A percentile compares a stretch with the other conserved stretches of the same genome.
These are phyloP conservation scores for Cupressus sempervirens DNA, from an alignment of 75 land plant genomes.

Conservation along the genomic window DNA sequence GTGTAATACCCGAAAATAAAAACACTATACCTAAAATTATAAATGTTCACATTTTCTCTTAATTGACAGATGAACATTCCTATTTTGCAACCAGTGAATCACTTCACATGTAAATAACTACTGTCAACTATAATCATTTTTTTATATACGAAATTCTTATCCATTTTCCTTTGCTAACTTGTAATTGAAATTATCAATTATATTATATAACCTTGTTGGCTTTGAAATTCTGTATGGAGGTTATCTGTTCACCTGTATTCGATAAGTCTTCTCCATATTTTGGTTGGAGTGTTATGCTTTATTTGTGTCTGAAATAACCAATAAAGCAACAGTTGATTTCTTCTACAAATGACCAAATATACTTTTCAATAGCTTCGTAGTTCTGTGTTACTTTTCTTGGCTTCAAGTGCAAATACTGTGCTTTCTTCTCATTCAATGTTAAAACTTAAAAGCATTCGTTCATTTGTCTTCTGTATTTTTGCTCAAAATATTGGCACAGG, in stretches of 20 bases:
- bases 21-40: too few relatives aligned
- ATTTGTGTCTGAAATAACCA: not conserved
- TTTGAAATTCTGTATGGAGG: not conserved
- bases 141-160: not conserved
- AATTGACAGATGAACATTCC: not conserved
- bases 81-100: not conserved
- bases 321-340: not conserved
- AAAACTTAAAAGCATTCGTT: not conserved
- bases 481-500: constrained; percentile 32
- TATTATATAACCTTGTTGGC: not conserved
- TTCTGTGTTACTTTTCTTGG: not conserved
- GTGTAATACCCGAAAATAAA: too few relatives aligned
- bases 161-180: not conserved
- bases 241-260: not conserved
- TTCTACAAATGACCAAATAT: not conserved
- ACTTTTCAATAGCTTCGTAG: not conserved
- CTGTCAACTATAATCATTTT: not conserved
- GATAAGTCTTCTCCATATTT: not conserved
- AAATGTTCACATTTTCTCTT: not conserved
- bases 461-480: not conserved
- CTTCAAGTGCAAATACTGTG: not conserved
- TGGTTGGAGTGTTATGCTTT: not conserved
- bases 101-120: not conserved
- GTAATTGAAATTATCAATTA: not conserved
- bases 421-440: not conserved